Conservation (phyloP, 2,329 filamentous ascomycete genomes). For the Epichloe aotearoae region DNA sequence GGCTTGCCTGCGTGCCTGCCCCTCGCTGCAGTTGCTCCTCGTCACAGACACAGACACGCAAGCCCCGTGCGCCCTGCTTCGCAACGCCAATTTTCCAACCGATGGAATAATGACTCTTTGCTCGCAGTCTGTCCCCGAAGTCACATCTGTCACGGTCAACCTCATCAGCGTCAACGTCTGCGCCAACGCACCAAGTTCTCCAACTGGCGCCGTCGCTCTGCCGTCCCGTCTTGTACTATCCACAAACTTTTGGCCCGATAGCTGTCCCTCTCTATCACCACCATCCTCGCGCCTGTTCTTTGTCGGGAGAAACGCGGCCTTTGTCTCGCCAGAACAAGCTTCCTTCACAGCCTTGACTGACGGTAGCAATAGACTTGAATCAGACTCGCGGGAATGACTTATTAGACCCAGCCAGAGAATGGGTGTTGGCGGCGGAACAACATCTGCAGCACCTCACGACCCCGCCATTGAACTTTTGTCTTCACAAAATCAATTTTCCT, state of each 20-base stretch:
- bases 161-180: background rate
- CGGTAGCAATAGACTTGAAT: background rate
- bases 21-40: background rate
- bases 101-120: background rate
- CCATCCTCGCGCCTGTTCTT: background rate
- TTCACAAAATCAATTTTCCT: constrained; percentile 13
- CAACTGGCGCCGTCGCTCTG: background rate
- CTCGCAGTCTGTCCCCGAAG: background rate
- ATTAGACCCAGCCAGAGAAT: constrained; percentile 6
- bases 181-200: background rate
- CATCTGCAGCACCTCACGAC: constrained; percentile 1
- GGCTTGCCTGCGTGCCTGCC: background rate
- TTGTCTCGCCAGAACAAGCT: background rate
- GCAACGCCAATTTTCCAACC: background rate
- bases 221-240: background rate
- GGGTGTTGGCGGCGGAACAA: constrained; percentile 4
- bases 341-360: background rate
- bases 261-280: background rate
- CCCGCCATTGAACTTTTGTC: background rate
- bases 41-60: background rate
- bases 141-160: background rate
- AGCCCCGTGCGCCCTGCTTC: background rate
- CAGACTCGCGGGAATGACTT: constrained; percentile 5
- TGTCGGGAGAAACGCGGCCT: background rate
- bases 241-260: background rate